phyloP scores from a whole-genome alignment of 192 early-diverging fungal genomes.

The Glomus cerebriforme region DNA sequence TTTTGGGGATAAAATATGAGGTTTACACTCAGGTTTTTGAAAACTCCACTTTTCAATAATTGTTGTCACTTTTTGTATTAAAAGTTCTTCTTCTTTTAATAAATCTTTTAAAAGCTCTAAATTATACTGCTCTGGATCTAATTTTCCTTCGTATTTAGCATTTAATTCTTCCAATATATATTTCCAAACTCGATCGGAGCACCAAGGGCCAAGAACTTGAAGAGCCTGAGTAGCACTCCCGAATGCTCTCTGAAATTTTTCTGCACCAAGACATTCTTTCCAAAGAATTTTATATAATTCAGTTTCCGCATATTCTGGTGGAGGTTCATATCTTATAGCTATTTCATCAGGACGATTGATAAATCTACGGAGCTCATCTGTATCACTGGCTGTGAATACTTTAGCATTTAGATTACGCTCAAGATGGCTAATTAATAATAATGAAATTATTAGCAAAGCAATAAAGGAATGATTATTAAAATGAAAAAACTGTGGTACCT shows the following conservation, averaged over 20 bases:
- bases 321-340: slow-evolving; percentile 50
- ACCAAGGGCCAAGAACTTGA: slow-evolving; percentile 75
- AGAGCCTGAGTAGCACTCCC: slow-evolving; percentile 44
- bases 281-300: slow-evolving; percentile 43
- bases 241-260: slow-evolving; percentile 48
- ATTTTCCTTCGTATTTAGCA: slow-evolving; percentile 35
- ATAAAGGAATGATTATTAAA: neutral
- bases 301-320: slow-evolving; percentile 49
- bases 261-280: slow-evolving; percentile 37
- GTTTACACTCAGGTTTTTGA: slow-evolving; percentile 36
- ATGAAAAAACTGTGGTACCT: slow-evolving; percentile 27
- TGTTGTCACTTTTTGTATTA: slow-evolving; percentile 28
- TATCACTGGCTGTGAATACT: slow-evolving; percentile 59
- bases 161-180: slow-evolving; percentile 46
- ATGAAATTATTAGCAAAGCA: neutral
- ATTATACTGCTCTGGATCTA: slow-evolving; percentile 1
- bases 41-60: slow-evolving; percentile 34
- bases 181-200: slow-evolving; percentile 71
- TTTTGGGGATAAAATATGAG: slow-evolving; percentile 63
- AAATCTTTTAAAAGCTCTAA: neutral
- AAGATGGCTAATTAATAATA: slow-evolving; percentile 42
- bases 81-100: slow-evolving; percentile 29
- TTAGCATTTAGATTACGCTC: slow-evolving; percentile 56
- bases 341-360: slow-evolving; percentile 51
- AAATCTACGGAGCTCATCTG: slow-evolving; percentile 32